phyloP scores from a whole-genome alignment of 2,329 filamentous ascomycete genomes.

The Alternaria sp. region DNA sequence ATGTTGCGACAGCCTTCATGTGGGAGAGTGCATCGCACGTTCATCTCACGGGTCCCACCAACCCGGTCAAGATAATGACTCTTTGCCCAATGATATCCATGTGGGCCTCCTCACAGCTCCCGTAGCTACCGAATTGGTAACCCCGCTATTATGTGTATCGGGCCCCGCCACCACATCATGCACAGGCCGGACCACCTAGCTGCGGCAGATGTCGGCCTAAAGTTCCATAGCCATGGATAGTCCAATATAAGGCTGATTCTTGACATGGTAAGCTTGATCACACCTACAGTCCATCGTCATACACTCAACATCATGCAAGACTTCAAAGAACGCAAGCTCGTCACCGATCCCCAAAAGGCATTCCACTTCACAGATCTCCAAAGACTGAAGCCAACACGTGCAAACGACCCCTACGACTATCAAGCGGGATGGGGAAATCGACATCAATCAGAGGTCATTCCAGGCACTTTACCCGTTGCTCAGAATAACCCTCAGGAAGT shows the following conservation, averaged over 20 bases:
- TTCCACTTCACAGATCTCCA: conserved; percentile 52
- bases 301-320: conserved; percentile 35
- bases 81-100: background rate
- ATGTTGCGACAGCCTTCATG: conserved; percentile 15
- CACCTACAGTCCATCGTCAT: background rate
- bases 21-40: background rate
- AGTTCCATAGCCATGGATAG: conserved; percentile 26
- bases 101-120: conserved; percentile 28
- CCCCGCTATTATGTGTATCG: conserved; percentile 37
- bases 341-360: conserved; percentile 48
- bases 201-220: conserved; percentile 42
- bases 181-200: conserved; percentile 37
- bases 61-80: conserved; percentile 22
- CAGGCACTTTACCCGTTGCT: conserved; percentile 53
- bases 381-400: conserved; percentile 48
- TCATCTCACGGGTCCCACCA: conserved; percentile 26
- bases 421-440: conserved; percentile 51
- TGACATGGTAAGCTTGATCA: conserved; percentile 16
- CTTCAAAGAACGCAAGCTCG: conserved; percentile 47
- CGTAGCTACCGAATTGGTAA: conserved; percentile 25
- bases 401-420: conserved; percentile 51
- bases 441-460: conserved; percentile 54
- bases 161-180: conserved; percentile 47
- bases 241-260: conserved; percentile 40
- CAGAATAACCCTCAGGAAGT: conserved; percentile 55